Evolutionary conservation across 495 filamentous ascomycete species (phyloP).

Genomic region (Hyaloscypha bicolor): DNA sequence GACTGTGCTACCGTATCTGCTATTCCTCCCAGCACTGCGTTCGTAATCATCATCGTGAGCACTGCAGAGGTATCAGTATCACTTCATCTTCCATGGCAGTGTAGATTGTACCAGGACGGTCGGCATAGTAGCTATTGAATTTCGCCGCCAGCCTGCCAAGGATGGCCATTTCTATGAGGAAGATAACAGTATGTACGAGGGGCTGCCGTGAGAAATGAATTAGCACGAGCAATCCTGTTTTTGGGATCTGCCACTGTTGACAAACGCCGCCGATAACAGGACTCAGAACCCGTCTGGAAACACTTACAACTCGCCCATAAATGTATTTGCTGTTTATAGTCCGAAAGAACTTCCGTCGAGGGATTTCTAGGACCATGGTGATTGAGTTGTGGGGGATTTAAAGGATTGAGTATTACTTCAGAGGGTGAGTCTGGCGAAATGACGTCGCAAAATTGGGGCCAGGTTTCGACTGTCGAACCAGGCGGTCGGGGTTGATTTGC

Average conservation of each 20-base stretch:
- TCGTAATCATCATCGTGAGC: conserved; percentile 97
- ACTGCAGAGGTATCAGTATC: conserved; percentile 50
- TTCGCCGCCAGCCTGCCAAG: conserved; percentile 78
- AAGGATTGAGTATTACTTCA: not conserved
- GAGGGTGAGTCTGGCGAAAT: not conserved
- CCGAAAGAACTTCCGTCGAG: conserved; percentile 63
- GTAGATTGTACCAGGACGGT: conserved; percentile 66
- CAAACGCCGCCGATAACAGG: conserved; percentile 10
- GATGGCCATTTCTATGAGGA: conserved; percentile 85
- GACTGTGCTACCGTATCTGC: conserved; percentile 95
- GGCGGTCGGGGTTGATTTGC: not conserved
- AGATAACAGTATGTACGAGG: conserved; percentile 80
- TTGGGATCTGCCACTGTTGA: conserved; percentile 24
- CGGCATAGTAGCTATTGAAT: conserved; percentile 91
- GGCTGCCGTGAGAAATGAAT: conserved; percentile 58
- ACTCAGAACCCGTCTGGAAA: conserved; percentile 16
- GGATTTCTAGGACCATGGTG: conserved; percentile 57
- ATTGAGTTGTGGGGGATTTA: not conserved
- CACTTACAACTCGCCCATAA: conserved; percentile 76
- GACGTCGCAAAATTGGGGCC: not conserved
- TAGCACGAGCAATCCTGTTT: conserved; percentile 29
- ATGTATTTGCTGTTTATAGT: conserved; percentile 77
- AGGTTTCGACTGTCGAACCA: too few relatives aligned
- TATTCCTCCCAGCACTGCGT: conserved; percentile 89
- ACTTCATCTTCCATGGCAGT: not conserved